Evolutionary conservation across 78 protist genomes (phyloP).

Genomic region (Dictyostelium brefeldianum): DNA sequence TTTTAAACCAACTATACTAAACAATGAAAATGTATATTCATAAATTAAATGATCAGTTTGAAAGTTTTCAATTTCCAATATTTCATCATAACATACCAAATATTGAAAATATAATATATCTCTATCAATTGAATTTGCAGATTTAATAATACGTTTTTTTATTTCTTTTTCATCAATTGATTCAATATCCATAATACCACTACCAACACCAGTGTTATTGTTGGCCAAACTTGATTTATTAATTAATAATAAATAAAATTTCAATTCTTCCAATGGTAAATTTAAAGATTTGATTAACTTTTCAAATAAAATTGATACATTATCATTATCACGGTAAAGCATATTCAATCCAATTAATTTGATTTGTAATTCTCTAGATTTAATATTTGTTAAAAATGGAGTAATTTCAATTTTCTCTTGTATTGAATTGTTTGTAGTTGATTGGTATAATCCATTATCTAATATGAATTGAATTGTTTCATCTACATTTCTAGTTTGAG

Average conservation of each 20-base stretch:
- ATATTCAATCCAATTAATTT: background rate
- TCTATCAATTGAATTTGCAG: background rate
- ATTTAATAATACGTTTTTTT: background rate
- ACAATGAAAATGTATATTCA: slow-evolving; percentile 1
- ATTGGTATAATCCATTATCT: background rate
- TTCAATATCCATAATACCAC: background rate
- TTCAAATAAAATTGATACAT: background rate
- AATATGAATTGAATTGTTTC: background rate
- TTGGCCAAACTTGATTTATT: background rate
- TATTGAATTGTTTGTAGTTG: background rate
- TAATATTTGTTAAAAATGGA: background rate
- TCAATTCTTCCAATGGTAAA: background rate
- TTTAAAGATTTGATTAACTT: background rate
- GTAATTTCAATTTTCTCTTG: background rate
- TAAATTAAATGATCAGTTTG: background rate
- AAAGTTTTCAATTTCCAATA: background rate
- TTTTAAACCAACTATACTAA: background rate
- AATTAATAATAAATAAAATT: background rate
- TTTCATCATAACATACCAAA: background rate
- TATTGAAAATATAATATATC: slow-evolving; percentile 1
- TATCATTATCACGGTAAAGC: background rate
- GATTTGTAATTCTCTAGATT: background rate
- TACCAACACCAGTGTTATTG: background rate
- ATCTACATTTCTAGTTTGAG: no score
- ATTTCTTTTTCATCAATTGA: background rate